phyloP scores from a whole-genome alignment of 441 rosid species.

The Gossypium trilobum region DNA sequence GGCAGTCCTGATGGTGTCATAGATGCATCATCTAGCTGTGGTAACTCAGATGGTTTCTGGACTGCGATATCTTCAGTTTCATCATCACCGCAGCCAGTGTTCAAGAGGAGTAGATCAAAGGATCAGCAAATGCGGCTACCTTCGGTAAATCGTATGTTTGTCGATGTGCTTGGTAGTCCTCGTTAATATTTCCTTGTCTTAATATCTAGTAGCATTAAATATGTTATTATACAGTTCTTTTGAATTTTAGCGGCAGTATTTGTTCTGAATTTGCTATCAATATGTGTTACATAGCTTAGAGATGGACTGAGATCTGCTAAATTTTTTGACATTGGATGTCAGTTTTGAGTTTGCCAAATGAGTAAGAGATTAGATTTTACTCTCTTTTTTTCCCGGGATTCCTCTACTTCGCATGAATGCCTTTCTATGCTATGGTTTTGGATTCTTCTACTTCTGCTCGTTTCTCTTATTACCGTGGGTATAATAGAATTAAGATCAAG shows the following conservation, averaged over 20 bases:
- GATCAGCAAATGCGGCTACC: not conserved
- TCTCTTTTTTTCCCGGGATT: not conserved
- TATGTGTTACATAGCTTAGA: slow-evolving; percentile 15
- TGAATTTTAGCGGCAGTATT: slow-evolving; percentile 17
- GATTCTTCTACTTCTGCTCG: not conserved
- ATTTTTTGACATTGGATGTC: slow-evolving; percentile 15
- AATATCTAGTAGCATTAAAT: slow-evolving; percentile 20
- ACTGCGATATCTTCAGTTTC: slow-evolving; percentile 25
- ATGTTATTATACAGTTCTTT: slow-evolving; percentile 21
- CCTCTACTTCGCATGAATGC: not conserved
- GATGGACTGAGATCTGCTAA: slow-evolving; percentile 6
- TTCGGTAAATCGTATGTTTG: not conserved
- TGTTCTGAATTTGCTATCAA: slow-evolving; percentile 23
- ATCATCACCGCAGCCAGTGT: slow-evolving; percentile 16
- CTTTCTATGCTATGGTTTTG: not conserved
- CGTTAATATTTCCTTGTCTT: not conserved
- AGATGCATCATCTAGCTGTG: slow-evolving; percentile 38
- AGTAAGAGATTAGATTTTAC: not conserved
- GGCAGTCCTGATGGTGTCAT: slow-evolving; percentile 34
- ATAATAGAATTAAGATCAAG: not conserved
- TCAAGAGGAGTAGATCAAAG: not conserved
- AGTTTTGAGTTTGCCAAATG: slow-evolving; percentile 1
- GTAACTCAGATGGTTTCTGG: slow-evolving; percentile 41
- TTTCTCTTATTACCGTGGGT: not conserved
- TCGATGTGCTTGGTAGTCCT: not conserved